Evolutionary conservation across 208 protist genomes (phyloP).

Genomic region (Trypanosoma grayi): DNA sequence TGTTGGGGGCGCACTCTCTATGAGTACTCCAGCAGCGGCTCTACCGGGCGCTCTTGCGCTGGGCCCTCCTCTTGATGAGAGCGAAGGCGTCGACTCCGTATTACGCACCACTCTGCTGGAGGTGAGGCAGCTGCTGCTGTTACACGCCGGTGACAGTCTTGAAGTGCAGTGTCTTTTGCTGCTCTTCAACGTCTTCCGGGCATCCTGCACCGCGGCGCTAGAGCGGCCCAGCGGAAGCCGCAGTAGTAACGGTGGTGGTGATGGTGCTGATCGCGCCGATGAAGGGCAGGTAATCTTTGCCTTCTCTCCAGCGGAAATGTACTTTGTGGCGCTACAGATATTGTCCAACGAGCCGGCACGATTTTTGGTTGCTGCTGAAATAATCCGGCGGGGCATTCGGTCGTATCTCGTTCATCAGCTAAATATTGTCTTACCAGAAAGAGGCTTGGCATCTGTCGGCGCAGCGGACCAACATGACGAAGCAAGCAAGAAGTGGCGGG

Average conservation of each 20-base stretch:
- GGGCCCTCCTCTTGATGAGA: slow-evolving; percentile 9
- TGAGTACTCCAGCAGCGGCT: not conserved
- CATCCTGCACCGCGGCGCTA: not conserved
- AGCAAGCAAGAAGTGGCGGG: not conserved
- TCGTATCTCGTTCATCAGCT: slow-evolving; percentile 14
- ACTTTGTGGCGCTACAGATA: slow-evolving; percentile 29
- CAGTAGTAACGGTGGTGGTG: not conserved
- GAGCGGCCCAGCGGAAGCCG: not conserved
- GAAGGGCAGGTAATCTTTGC: slow-evolving; percentile 17
- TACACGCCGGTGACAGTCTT: slow-evolving; percentile 14
- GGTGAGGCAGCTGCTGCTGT: slow-evolving; percentile 8
- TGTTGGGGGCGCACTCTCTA: not conserved
- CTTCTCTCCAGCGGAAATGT: slow-evolving; percentile 35
- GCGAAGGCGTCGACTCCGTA: slow-evolving; percentile 10
- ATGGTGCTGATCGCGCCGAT: not conserved
- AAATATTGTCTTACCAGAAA: not conserved
- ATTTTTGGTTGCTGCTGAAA: slow-evolving; percentile 42
- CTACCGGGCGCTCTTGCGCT: not conserved
- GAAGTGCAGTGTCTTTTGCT: slow-evolving; percentile 25
- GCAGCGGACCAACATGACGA: not conserved
- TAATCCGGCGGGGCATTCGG: slow-evolving; percentile 42
- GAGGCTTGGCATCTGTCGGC: not conserved
- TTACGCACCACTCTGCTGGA: slow-evolving; percentile 1
- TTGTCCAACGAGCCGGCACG: slow-evolving; percentile 17
- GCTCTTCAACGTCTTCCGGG: slow-evolving; percentile 19